Evolutionary conservation across 2,329 filamentous ascomycete species (phyloP).

Genomic region (Eutypa lata): DNA sequence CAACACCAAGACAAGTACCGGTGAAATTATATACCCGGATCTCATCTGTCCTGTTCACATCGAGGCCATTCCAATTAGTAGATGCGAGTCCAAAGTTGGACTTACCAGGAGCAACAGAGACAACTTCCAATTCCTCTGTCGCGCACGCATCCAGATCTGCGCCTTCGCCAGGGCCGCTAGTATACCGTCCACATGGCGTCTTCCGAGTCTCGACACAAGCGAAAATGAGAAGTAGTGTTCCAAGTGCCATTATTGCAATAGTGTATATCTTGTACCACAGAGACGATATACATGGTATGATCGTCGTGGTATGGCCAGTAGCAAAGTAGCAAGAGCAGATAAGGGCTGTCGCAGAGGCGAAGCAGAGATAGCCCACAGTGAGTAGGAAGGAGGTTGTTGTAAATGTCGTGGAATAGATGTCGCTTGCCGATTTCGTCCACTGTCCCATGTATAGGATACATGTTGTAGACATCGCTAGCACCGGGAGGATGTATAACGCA

Average conservation of each 20-base stretch:
- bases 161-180: conserved; percentile 4
- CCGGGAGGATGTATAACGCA: conserved; percentile 5
- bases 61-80: not conserved
- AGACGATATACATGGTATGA: conserved; percentile 20
- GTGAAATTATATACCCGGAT: not conserved
- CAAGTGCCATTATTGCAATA: conserved; percentile 6
- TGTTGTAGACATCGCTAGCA: conserved; percentile 1
- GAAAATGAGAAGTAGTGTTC: conserved; percentile 7
- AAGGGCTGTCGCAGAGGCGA: conserved; percentile 8
- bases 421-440: not conserved
- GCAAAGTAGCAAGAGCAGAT: conserved; percentile 16
- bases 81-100: not conserved
- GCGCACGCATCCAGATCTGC: not conserved
- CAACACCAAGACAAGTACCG: not conserved
- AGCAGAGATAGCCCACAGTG: conserved; percentile 13
- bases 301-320: conserved; percentile 10
- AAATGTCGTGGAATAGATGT: not conserved
- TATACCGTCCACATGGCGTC: conserved; percentile 17
- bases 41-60: not conserved
- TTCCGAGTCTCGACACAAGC: conserved; percentile 18
- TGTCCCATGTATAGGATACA: not conserved
- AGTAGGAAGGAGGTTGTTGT: conserved; percentile 8
- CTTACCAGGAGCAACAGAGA: not conserved
- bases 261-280: conserved; percentile 26
- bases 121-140: not conserved